phyloP scores from a whole-genome alignment of 2,329 filamentous ascomycete species.

The Zymoseptoria brevis region DNA sequence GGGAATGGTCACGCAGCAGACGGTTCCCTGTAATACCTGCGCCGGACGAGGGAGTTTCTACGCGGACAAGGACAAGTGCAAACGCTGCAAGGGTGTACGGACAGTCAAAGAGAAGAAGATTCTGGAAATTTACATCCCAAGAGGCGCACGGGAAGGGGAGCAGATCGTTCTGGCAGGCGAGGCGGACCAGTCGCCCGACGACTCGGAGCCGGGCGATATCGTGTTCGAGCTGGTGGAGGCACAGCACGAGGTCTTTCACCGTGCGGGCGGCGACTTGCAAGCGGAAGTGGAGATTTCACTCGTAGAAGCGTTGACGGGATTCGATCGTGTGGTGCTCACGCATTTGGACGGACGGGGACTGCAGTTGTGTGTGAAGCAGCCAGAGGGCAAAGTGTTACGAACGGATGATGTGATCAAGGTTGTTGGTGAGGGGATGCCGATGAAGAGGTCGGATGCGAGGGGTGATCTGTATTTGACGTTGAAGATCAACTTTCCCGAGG shows the following conservation, averaged over 20 bases:
- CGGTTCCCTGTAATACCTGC: slow-evolving; percentile 74
- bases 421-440: slow-evolving; percentile 85
- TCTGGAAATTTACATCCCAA: slow-evolving; percentile 90
- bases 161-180: slow-evolving; percentile 86
- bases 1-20: slow-evolving; percentile 73
- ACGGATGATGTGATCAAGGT: slow-evolving; percentile 83
- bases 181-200: slow-evolving; percentile 84
- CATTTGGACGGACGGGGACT: slow-evolving; percentile 93
- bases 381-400: slow-evolving; percentile 64
- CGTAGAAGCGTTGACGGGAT: slow-evolving; percentile 76
- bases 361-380: slow-evolving; percentile 64
- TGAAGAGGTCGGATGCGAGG: slow-evolving; percentile 72
- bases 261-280: slow-evolving; percentile 75
- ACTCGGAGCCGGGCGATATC: slow-evolving; percentile 85
- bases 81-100: slow-evolving; percentile 94
- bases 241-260: slow-evolving; percentile 71
- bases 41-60: slow-evolving; percentile 76
- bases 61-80: slow-evolving; percentile 96
- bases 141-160: slow-evolving; percentile 72
- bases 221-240: slow-evolving; percentile 81
- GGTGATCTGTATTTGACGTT: slow-evolving; percentile 85
- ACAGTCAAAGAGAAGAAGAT: slow-evolving; percentile 86
- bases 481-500: slow-evolving; percentile 79
- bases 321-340: slow-evolving; percentile 80
- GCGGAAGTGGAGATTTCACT: slow-evolving; percentile 75